Base-by-base conservation (phyloP, 2,329 filamentous ascomycete species). In the Pezizomycotina sp. region DNA sequence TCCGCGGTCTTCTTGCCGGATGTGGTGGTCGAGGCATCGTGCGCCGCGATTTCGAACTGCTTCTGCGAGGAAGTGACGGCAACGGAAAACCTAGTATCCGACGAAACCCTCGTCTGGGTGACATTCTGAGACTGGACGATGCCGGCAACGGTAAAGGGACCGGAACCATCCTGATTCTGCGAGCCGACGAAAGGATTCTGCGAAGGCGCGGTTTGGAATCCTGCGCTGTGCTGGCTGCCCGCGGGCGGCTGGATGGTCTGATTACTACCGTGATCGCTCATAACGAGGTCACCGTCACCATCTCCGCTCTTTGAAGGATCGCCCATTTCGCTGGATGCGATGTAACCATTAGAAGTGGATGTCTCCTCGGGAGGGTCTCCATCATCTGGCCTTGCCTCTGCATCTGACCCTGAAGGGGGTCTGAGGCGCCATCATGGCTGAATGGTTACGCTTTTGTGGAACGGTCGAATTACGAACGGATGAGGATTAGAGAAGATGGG, bases 11-110 rank as follows among this genome's bases (percentile, higher is more conserved):
- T 74, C 58, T 92, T 89, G n/a, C 74, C 71, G 3, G 71, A 77
- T 14, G 73, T 74, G 1, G 84, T 92, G 1, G 84, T 91, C 2
- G 83, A 92, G 2, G 83, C 86, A 51, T 92, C 83, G 50, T 95
- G 93, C 34, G 74, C 61, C 40, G 68, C 74, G 68, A 14, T 61
- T 61, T 10, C 64, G 60, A 52, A 72, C 64, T 20, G 69, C 69
- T 39, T 67, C 65, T 8, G 63, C 62, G 6, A 63, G 62, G 58
- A 74, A 48, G 69, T 64, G 15, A 48, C 27, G 3, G 43, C 47
- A 22, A 49, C 37, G n/a, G 45, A 32, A 39, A 44, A 23, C 40
- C 41, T 20, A 14, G 24, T 60, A 4, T 28, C 35, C 14, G 33
- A 34, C 1, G 33, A 28, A 27, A 30, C 36, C 10, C 27, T 32